Evolutionary conservation across 306 rosid genomes (phyloP).

Genomic region (Senna siamea): DNA sequence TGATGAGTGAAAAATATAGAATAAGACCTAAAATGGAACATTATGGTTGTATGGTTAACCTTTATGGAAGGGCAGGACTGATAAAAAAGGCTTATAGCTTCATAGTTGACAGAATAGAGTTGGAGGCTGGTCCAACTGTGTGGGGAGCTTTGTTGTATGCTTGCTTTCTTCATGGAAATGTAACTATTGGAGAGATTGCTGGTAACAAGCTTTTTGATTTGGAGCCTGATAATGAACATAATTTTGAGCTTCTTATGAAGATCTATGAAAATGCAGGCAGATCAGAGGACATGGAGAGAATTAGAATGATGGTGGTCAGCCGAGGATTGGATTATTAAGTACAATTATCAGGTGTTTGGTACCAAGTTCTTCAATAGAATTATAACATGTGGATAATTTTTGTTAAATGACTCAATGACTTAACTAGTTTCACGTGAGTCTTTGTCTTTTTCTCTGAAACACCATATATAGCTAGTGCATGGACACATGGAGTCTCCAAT

Average conservation of each 20-base stretch:
- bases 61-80: slow-evolving; percentile 84
- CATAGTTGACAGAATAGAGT: slow-evolving; percentile 52
- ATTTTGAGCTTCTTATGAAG: slow-evolving; percentile 77
- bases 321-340: slow-evolving; percentile 73
- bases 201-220: slow-evolving; percentile 79
- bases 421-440: background rate
- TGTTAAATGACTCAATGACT: too few relatives aligned
- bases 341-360: too few relatives aligned
- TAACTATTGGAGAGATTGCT: slow-evolving; percentile 71
- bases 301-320: slow-evolving; percentile 65
- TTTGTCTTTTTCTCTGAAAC: background rate
- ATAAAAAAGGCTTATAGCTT: slow-evolving; percentile 67
- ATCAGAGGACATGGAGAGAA: slow-evolving; percentile 64
- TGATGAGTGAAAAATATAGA: slow-evolving; percentile 69
- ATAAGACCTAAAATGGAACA: slow-evolving; percentile 83
- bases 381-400: too few relatives aligned
- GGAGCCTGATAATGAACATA: slow-evolving; percentile 85
- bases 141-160: slow-evolving; percentile 93
- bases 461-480: background rate
- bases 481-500: slow-evolving; percentile 7
- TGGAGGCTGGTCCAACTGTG: slow-evolving; percentile 78
- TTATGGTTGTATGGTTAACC: slow-evolving; percentile 87
- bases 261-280: slow-evolving; percentile 67
- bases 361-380: too few relatives aligned
- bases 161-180: slow-evolving; percentile 66